A percentile compares a stretch with the other conserved stretches of the same genome.
Evolutionary conservation across 2,329 filamentous ascomycete genomes (phyloP).

Genomic region (Monosporascus sp.): DNA sequence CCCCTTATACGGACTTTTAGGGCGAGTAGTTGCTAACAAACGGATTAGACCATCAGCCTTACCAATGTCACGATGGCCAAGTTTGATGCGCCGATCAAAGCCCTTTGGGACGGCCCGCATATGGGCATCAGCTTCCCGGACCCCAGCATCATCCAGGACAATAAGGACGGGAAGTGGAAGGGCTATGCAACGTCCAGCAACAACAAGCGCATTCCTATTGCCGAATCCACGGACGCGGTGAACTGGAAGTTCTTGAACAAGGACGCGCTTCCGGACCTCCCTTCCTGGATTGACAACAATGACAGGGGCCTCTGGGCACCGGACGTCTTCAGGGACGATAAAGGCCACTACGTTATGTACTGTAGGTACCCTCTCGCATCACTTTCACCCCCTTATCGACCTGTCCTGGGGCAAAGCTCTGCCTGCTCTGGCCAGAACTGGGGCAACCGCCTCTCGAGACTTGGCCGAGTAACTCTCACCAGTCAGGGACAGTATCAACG

Average conservation of each 20-base stretch:
- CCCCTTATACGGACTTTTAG: too few species aligned
- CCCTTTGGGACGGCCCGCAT: constrained; percentile 9
- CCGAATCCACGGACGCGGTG: constrained; percentile 18
- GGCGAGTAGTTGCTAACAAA: neutral
- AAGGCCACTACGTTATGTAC: constrained; percentile 24
- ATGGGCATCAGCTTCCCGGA: constrained; percentile 23
- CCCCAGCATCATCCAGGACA: constrained; percentile 20
- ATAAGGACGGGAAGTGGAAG: constrained; percentile 21
- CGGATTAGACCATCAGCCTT: constrained; percentile 14
- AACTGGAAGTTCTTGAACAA: constrained; percentile 19
- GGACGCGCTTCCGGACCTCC: constrained; percentile 22
- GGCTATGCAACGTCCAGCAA: constrained; percentile 25
- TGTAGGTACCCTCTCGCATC: constrained; percentile 5
- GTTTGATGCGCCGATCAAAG: neutral
- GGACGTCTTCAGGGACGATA: constrained; percentile 25
- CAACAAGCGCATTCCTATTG: constrained; percentile 20
- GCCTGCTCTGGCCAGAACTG: too few species aligned
- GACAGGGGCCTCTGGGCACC: constrained; percentile 23
- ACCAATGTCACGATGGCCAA: constrained; percentile 20
- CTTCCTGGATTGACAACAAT: constrained; percentile 20
- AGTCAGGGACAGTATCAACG: neutral
- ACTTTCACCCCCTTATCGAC: neutral
- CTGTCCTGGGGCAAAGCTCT: too few species aligned
- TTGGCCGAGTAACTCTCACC: too few species aligned
- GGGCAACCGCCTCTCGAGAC: too few species aligned